A percentile compares a stretch with the other conserved stretches of the same genome.
Conservation (phyloP, 148 eudicot genomes). For the Limonium bicolor region DNA sequence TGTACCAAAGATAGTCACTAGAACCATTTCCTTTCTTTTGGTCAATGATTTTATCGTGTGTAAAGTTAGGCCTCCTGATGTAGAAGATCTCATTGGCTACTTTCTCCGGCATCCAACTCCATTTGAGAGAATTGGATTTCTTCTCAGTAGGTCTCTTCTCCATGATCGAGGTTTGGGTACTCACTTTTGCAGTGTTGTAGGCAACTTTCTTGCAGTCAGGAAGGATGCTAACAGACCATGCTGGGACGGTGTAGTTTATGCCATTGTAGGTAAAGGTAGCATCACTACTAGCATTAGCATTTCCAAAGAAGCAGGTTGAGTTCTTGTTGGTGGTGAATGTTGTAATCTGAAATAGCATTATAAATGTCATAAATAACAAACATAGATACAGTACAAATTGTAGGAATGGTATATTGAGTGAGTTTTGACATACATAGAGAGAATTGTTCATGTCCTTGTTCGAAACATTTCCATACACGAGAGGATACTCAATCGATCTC, state of each 20-base stretch:
- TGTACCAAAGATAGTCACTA: constrained; percentile 56
- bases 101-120: constrained; percentile 20
- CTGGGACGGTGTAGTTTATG: constrained; percentile 34
- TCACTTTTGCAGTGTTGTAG: constrained; percentile 65
- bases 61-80: constrained; percentile 9
- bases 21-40: constrained; percentile 51
- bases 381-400: no score
- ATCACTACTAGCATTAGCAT: constrained; percentile 5
- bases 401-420: no score
- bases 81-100: constrained; percentile 10
- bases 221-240: constrained; percentile 72
- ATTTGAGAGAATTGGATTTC: constrained; percentile 5
- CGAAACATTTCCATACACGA: constrained; percentile 8
- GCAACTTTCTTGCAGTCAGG: constrained; percentile 38
- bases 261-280: constrained; percentile 31
- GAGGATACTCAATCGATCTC: constrained; percentile 7
- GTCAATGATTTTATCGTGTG: constrained; percentile 28
- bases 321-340: constrained; percentile 2
- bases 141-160: constrained; percentile 25
- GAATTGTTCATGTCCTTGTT: not conserved
- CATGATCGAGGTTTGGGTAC: constrained; percentile 13
- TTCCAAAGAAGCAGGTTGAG: constrained; percentile 9
- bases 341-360: no score
- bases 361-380: no score
- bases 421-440: not conserved